These are phyloP conservation scores for Cornus florida DNA, from an alignment of 148 eudicot genomes.

Conservation along the genomic window DNA sequence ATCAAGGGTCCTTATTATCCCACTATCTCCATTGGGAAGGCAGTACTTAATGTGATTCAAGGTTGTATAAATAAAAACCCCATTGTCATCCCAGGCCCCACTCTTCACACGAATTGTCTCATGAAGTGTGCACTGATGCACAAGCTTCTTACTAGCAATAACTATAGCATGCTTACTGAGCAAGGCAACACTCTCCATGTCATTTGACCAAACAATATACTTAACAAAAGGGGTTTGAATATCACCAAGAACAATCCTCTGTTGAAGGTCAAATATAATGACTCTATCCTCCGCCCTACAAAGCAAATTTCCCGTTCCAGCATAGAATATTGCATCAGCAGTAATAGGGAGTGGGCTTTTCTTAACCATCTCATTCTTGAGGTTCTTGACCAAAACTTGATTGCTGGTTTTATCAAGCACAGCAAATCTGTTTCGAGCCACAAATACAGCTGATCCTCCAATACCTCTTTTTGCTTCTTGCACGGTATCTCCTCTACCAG, in stretches of 20 bases:
- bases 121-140: slow-evolving; percentile 93
- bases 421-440: slow-evolving; percentile 91
- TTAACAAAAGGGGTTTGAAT: slow-evolving; percentile 77
- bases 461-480: slow-evolving; percentile 83
- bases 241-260: slow-evolving; percentile 81
- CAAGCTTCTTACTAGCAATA: slow-evolving; percentile 83
- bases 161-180: slow-evolving; percentile 88
- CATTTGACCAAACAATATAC: slow-evolving; percentile 92
- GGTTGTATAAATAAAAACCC: slow-evolving; percentile 89
- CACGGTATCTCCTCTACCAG: slow-evolving; percentile 66
- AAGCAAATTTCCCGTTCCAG: slow-evolving; percentile 86
- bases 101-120: slow-evolving; percentile 98
- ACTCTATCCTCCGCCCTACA: slow-evolving; percentile 95
- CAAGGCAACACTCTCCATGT: slow-evolving; percentile 92
- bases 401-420: slow-evolving; percentile 90
- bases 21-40: slow-evolving; percentile 92
- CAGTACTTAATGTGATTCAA: slow-evolving; percentile 91
- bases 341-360: slow-evolving; percentile 71
- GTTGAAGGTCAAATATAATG: slow-evolving; percentile 87
- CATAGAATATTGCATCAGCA: slow-evolving; percentile 86
- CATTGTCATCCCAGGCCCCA: slow-evolving; percentile 96
- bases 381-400: slow-evolving; percentile 76
- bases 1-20: slow-evolving; percentile 86
- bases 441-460: slow-evolving; percentile 83
- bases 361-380: slow-evolving; percentile 81